These are phyloP conservation scores for Crithidia thermophila DNA, from an alignment of 208 protist genomes.

Conservation along the genomic window DNA sequence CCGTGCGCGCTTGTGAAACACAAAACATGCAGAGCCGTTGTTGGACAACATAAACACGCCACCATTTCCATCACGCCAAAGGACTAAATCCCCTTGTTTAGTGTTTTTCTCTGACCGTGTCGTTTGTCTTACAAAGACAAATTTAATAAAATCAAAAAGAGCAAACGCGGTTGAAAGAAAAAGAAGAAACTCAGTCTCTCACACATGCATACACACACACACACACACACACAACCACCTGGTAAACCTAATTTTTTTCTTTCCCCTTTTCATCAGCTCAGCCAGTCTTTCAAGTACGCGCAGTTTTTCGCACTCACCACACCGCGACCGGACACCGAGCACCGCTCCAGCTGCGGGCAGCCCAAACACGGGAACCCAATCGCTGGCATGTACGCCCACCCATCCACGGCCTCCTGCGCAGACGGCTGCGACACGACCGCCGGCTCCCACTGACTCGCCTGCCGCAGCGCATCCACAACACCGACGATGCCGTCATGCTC, in stretches of 20 bases:
- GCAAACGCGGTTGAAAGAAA: no score
- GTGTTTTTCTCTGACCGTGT: no score
- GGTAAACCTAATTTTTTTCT: slow-evolving; percentile 2
- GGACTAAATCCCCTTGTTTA: no score
- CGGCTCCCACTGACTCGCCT: slow-evolving; percentile 28
- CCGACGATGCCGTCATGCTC: slow-evolving; percentile 11
- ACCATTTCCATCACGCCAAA: no score
- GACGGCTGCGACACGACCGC: slow-evolving; percentile 33
- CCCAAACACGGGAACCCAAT: slow-evolving; percentile 79
- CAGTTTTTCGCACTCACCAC: slow-evolving; percentile 68
- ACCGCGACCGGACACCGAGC: slow-evolving; percentile 39
- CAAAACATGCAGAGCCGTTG: no score
- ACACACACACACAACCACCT: slow-evolving; percentile 1
- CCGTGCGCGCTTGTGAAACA: no score
- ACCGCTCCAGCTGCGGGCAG: slow-evolving; percentile 70
- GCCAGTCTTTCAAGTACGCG: slow-evolving; percentile 63
- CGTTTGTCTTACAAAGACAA: no score
- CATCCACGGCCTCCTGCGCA: slow-evolving; percentile 26
- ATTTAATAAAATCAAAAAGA: no score
- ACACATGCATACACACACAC: no score
- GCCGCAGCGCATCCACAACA: slow-evolving; percentile 8
- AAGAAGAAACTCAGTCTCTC: no score
- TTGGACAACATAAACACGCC: no score
- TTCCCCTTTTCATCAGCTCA: slow-evolving; percentile 28
- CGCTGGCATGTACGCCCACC: slow-evolving; percentile 75